Evolutionary conservation across 306 rosid species (phyloP).

Genomic region (Lotus japonicus): DNA sequence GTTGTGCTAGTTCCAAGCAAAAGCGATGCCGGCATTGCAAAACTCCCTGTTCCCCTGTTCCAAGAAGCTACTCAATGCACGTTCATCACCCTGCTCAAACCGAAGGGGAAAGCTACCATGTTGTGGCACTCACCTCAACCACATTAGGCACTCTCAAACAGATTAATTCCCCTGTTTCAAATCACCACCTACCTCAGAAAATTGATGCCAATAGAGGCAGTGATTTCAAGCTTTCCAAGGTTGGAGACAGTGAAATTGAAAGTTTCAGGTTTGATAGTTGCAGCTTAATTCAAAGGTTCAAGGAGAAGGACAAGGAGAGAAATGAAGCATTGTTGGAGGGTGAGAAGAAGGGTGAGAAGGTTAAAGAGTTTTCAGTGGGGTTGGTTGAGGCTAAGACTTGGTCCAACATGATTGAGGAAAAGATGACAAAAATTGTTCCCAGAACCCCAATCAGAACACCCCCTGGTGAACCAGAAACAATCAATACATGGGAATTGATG

Average conservation of each 20-base stretch:
- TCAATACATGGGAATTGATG: slow-evolving; percentile 90
- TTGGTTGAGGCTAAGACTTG: slow-evolving; percentile 67
- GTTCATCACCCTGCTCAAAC: slow-evolving; percentile 67
- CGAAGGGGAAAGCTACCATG: slow-evolving; percentile 56
- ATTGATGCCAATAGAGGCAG: background rate
- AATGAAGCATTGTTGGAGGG: background rate
- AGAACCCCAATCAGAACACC: slow-evolving; percentile 78
- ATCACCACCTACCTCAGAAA: background rate
- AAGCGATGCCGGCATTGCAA: slow-evolving; percentile 73
- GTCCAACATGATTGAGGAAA: slow-evolving; percentile 74
- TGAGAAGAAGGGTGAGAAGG: background rate
- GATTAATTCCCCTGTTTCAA: slow-evolving; percentile 26
- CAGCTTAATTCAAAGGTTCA: background rate
- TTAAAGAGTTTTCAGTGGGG: slow-evolving; percentile 25
- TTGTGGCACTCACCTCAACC: slow-evolving; percentile 78
- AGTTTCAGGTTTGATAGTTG: slow-evolving; percentile 22
- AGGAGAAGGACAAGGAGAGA: background rate
- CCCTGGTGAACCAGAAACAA: slow-evolving; percentile 89
- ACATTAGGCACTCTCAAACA: slow-evolving; percentile 61
- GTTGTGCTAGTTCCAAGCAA: slow-evolving; percentile 81
- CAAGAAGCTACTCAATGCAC: slow-evolving; percentile 81
- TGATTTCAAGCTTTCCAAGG: slow-evolving; percentile 9
- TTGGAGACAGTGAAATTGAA: background rate
- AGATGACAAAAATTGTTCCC: slow-evolving; percentile 55
- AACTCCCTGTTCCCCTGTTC: slow-evolving; percentile 51